A percentile compares a stretch with the other conserved stretches of the same genome.
phyloP scores from a whole-genome alignment of 805 yeast genomes.

The Pichia deserticola region DNA sequence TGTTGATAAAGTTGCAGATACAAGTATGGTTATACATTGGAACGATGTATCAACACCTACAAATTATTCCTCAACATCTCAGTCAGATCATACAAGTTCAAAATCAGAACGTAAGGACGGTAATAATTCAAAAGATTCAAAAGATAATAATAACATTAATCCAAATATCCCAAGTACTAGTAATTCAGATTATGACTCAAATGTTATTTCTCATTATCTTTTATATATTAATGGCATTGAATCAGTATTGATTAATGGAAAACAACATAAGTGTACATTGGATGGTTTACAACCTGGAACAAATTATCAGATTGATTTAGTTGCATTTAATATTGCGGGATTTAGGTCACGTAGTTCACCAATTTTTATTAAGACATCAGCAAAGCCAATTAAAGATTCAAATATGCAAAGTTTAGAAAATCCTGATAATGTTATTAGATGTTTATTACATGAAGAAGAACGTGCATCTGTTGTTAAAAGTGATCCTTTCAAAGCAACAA shows the following conservation, averaged over 20 bases:
- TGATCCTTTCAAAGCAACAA: constrained; percentile 20
- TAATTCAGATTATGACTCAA: constrained; percentile 13
- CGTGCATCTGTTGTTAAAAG: constrained; percentile 25
- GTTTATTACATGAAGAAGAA: constrained; percentile 29
- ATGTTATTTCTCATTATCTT: constrained; percentile 28
- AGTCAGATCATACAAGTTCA: background rate
- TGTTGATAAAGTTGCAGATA: constrained; percentile 43
- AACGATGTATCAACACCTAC: constrained; percentile 21
- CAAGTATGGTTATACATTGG: constrained; percentile 49
- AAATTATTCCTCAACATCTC: too few species aligned
- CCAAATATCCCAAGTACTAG: background rate
- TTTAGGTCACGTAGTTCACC: constrained; percentile 36
- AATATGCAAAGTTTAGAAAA: constrained; percentile 26
- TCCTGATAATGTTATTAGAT: constrained; percentile 31
- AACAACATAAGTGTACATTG: constrained; percentile 30
- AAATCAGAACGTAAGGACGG: background rate
- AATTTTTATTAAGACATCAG: constrained; percentile 33
- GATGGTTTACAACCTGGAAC: constrained; percentile 28
- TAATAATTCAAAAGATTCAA: background rate
- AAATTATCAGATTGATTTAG: constrained; percentile 37
- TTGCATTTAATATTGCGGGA: constrained; percentile 33
- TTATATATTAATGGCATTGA: constrained; percentile 35
- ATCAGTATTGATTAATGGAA: constrained; percentile 28
- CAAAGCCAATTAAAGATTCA: constrained; percentile 12
- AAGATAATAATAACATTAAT: background rate